Evolutionary conservation across 1,139 yeast genomes (phyloP).

Genomic region (Lizanozyma gosingica): DNA sequence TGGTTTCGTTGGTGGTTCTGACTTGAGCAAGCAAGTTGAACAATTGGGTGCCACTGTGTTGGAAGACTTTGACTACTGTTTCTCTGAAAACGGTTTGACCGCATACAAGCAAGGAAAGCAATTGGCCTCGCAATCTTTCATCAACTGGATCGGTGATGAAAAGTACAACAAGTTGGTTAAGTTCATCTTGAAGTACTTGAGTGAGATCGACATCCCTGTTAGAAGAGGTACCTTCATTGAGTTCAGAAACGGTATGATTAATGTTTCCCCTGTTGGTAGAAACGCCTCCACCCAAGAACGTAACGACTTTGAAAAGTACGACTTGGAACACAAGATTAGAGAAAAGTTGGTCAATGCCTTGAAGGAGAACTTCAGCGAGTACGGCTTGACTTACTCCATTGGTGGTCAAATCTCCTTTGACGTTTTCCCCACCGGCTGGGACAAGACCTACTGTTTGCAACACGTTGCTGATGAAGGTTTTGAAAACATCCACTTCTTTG

Average conservation of each 20-base stretch:
- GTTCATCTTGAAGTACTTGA: constrained; percentile 75
- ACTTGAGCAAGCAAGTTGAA: constrained; percentile 87
- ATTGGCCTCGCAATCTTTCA: constrained; percentile 88
- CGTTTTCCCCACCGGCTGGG: constrained; percentile 99
- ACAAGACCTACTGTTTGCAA: constrained; percentile 93
- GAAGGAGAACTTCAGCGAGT: constrained; percentile 72
- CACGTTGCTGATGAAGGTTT: constrained; percentile 84
- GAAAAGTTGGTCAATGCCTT: constrained; percentile 75
- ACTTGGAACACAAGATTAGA: constrained; percentile 73
- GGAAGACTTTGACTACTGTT: constrained; percentile 85
- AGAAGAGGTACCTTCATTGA: constrained; percentile 97
- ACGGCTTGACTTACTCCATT: constrained; percentile 85
- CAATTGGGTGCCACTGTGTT: constrained; percentile 80
- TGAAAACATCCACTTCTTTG: constrained; percentile 89
- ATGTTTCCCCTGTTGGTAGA: constrained; percentile 97
- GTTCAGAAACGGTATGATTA: constrained; percentile 99
- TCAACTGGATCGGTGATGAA: constrained; percentile 91
- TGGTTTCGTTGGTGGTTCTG: constrained; percentile 98
- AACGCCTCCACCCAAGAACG: constrained; percentile 93
- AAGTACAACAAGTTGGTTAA: constrained; percentile 82
- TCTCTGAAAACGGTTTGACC: constrained; percentile 95
- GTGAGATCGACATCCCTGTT: constrained; percentile 82
- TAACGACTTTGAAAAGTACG: constrained; percentile 81
- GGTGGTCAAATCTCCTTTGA: constrained; percentile 99
- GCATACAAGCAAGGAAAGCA: constrained; percentile 88